Conservation (phyloP, 164 flowering plant genomes). For the Tetrastigma voinierianum region DNA sequence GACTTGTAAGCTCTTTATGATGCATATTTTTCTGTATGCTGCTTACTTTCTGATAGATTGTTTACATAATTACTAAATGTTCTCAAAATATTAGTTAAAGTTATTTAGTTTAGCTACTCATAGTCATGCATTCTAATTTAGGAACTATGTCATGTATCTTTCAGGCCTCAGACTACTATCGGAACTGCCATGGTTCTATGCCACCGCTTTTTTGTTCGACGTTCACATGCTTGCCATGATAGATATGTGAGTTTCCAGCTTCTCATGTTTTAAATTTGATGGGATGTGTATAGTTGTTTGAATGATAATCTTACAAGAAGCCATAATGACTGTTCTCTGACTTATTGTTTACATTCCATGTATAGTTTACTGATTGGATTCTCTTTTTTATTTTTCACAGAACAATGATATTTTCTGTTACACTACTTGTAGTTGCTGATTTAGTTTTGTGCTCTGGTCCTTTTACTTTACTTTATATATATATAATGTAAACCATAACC, state of each 20-base stretch:
- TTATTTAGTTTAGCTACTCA: background rate
- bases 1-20: conserved; percentile 63
- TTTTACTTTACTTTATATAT: too few species aligned
- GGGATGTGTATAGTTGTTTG: background rate
- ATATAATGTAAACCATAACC: too few species aligned
- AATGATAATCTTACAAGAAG: background rate
- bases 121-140: background rate
- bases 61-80: background rate
- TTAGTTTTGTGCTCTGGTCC: too few species aligned
- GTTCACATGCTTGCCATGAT: conserved; percentile 94
- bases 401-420: too few species aligned
- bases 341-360: background rate
- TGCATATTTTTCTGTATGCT: background rate
- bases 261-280: background rate
- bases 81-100: background rate
- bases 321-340: background rate
- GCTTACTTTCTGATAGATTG: background rate
- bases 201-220: conserved; percentile 91
- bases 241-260: conserved; percentile 75
- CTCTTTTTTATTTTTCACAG: too few species aligned
- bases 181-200: conserved; percentile 97
- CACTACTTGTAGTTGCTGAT: too few species aligned
- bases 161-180: conserved; percentile 93
- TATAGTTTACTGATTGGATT: too few species aligned
- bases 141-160: conserved; percentile 16